Conservation (phyloP, 78 protist genomes). For the Isochrysis galbana region DNA sequence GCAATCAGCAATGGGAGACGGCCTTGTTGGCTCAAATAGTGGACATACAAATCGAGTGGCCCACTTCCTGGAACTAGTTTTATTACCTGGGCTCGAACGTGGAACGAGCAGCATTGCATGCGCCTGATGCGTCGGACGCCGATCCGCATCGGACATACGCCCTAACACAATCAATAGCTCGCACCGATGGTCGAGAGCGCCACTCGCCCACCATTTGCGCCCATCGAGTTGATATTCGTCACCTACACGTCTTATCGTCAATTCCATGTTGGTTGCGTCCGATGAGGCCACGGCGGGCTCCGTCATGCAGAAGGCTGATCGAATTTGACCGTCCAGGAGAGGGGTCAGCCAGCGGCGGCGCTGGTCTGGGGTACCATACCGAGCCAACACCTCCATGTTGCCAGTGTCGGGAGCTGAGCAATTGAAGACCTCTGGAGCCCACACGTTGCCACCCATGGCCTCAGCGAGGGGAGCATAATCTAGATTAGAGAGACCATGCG, state of each 20-base stretch:
- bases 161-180: conserved; percentile 71
- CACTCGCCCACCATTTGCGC: conserved; percentile 71
- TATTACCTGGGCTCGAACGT: conserved; percentile 23
- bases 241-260: conserved; percentile 9
- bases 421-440: conserved; percentile 68
- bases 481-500: not conserved
- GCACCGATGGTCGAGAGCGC: conserved; percentile 71
- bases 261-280: conserved; percentile 37
- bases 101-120: conserved; percentile 85
- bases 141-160: conserved; percentile 31
- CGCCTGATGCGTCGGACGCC: not conserved
- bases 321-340: not conserved
- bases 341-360: not conserved
- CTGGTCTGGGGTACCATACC: conserved; percentile 77
- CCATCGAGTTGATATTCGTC: conserved; percentile 75
- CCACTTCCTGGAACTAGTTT: not conserved
- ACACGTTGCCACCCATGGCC: conserved; percentile 50
- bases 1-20: not conserved
- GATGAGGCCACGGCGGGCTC: not conserved
- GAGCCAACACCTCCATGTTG: conserved; percentile 77
- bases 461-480: conserved; percentile 78
- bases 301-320: conserved; percentile 61
- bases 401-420: conserved; percentile 87
- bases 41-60: not conserved
- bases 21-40: not conserved